Base-by-base conservation (phyloP, 1,284 basidiomycete species). In the Neotropicomus parvogracilis region DNA sequence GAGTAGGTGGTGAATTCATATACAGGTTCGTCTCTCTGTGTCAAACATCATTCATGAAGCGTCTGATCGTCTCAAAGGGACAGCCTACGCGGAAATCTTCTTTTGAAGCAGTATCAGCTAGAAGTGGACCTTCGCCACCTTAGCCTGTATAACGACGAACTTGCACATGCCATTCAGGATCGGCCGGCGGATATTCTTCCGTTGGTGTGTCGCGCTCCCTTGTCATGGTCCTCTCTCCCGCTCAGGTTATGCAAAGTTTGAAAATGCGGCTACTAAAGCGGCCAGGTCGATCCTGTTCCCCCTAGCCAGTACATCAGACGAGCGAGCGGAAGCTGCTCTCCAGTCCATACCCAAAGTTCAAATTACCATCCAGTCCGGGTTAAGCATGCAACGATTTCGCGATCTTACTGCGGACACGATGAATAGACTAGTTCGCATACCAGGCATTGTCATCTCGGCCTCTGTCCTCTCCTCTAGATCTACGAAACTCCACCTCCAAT, bases 391-490 rank as follows among this genome's bases (percentile, higher is more conserved):
- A 53, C 91, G 92, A 63, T 98, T 99, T 71, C 85, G 97, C 41
- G 91, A 97, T 46, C 80, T 97, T 36, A 88, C 86, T 52, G 95
- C 97, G 5, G 82, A 95, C 58, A 94, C 88, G 24, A 90, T 98
- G 76, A 94, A 95, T 61, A 94, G 91, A 60, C 85, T 99, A 35
- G 95, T 99, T 29, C 88, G 97, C 53, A 82, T 99, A 35, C 97
- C 97, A 1, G 97, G 97, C 28, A 99, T 99, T 61, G 94, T 99
- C 64, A 97, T 99, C 65, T 95, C 95, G 32, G 89, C 97, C 1
- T 97, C 95, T 5, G 88, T 95, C 9, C 81, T 98, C 19, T 90
- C 94, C 0, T 93, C 95, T 2, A 85, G 95, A 24, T 94, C 95
- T 10, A 95, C 92, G 12, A 90, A 89, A 57, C 79, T 99, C 11